phyloP scores from a whole-genome alignment of 164 flowering plant genomes.

The Aristolochia fimbriata region DNA sequence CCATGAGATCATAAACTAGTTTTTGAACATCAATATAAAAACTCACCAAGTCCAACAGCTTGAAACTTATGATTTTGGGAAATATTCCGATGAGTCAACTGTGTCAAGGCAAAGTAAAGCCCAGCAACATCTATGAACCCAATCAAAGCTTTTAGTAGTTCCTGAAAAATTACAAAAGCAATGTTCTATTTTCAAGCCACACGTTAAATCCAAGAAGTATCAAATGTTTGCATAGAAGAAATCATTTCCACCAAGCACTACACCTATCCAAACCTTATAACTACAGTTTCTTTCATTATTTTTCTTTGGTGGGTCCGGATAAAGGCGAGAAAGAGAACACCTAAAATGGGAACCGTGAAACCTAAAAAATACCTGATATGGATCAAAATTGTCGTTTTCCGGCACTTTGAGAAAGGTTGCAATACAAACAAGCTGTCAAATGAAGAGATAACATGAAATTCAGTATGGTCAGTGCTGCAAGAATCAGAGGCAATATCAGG shows the following conservation, averaged over 20 bases:
- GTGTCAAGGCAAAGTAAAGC: constrained; percentile 90
- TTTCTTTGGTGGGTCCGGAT: too few species aligned
- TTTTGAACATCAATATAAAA: neutral
- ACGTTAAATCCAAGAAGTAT: neutral
- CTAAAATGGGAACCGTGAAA: too few species aligned
- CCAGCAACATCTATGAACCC: constrained; percentile 97
- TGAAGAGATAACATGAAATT: neutral
- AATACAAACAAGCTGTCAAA: constrained; percentile 78
- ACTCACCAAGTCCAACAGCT: constrained; percentile 95
- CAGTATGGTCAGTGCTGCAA: neutral
- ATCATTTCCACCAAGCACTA: neutral
- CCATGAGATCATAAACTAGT: too few species aligned
- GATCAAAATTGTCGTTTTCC: constrained; percentile 83
- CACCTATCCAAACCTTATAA: neutral
- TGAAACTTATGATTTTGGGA: constrained; percentile 97
- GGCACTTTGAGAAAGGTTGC: constrained; percentile 95
- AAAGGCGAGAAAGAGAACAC: too few species aligned
- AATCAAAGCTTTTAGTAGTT: constrained; percentile 76
- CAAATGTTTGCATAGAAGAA: neutral
- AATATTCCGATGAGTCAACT: constrained; percentile 91
- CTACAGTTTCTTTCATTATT: too few species aligned
- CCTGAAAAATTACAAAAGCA: constrained; percentile 33
- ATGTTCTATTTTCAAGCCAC: too few species aligned
- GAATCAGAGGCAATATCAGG: neutral
- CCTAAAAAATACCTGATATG: constrained; percentile 58